These are phyloP conservation scores for Scheffersomyces insectosa DNA, from an alignment of 1,139 yeast species.

Conservation along the genomic window DNA sequence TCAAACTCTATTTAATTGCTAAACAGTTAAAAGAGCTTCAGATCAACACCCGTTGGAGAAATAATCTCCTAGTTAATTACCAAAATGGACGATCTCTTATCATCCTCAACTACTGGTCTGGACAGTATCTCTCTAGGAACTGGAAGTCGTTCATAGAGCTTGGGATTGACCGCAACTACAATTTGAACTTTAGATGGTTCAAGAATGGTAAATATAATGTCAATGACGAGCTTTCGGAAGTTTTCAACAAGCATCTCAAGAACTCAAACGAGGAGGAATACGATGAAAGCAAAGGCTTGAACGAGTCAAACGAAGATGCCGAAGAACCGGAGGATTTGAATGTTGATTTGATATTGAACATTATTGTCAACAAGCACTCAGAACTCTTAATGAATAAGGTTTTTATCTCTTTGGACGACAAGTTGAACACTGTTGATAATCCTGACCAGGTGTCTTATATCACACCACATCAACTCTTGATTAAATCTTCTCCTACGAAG, in stretches of 20 bases:
- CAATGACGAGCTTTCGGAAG: not conserved
- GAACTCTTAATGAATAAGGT: slow-evolving; percentile 31
- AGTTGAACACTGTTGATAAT: not conserved
- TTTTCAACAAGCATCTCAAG: not conserved
- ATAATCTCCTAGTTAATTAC: slow-evolving; percentile 65
- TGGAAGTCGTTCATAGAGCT: slow-evolving; percentile 60
- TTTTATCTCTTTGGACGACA: slow-evolving; percentile 13
- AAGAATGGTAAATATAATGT: slow-evolving; percentile 50
- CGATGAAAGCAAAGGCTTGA: slow-evolving; percentile 4
- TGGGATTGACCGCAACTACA: slow-evolving; percentile 57
- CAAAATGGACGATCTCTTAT: slow-evolving; percentile 63
- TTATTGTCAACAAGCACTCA: slow-evolving; percentile 41
- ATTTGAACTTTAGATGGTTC: slow-evolving; percentile 67
- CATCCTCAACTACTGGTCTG: slow-evolving; percentile 70
- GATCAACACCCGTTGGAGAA: slow-evolving; percentile 61
- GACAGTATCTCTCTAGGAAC: slow-evolving; percentile 36
- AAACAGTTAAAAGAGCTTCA: slow-evolving; percentile 57
- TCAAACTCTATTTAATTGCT: slow-evolving; percentile 70
- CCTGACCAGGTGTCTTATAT: slow-evolving; percentile 16
- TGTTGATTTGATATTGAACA: slow-evolving; percentile 35
- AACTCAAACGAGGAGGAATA: slow-evolving; percentile 4
- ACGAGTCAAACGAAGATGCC: slow-evolving; percentile 14
- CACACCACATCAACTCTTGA: slow-evolving; percentile 37
- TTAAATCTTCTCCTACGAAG: slow-evolving; percentile 37
- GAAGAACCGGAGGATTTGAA: slow-evolving; percentile 32